These are phyloP conservation scores for Syzygium aqueum DNA, from an alignment of 345 rosid genomes.

Conservation along the genomic window DNA sequence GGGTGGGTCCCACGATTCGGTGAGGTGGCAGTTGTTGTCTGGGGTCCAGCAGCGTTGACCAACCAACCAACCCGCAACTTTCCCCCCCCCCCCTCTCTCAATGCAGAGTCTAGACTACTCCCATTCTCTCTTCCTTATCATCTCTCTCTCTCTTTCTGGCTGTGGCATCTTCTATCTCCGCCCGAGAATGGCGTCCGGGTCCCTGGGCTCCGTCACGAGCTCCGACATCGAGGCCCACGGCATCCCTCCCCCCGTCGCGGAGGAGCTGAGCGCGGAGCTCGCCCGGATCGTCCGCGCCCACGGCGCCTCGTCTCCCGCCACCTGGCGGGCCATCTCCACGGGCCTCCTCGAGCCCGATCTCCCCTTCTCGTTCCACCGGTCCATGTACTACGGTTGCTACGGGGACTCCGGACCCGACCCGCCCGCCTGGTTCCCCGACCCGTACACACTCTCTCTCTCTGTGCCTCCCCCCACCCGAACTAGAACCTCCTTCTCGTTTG, in stretches of 20 bases:
- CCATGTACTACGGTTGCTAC: conserved; percentile 83
- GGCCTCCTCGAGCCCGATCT: conserved; percentile 53
- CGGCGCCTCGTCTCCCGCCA: conserved; percentile 35
- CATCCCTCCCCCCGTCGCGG: conserved; percentile 22
- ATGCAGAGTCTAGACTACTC: too few relatives aligned
- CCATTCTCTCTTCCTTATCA: neutral
- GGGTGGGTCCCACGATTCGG: too few relatives aligned
- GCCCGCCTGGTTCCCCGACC: conserved; percentile 87
- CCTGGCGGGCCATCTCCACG: conserved; percentile 50
- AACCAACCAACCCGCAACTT: too few relatives aligned
- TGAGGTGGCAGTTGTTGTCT: too few relatives aligned
- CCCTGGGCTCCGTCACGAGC: conserved; percentile 37
- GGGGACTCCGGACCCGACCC: conserved; percentile 76
- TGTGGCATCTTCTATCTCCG: neutral
- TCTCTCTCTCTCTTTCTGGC: neutral
- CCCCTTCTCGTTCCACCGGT: conserved; percentile 82
- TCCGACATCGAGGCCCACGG: conserved; percentile 63
- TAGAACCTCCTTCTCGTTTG: neutral
- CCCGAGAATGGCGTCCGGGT: conserved; percentile 29
- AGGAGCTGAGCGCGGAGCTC: conserved; percentile 32
- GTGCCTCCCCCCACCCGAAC: neutral
- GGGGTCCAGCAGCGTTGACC: too few relatives aligned
- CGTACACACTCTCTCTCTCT: conserved; percentile 20
- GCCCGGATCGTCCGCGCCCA: conserved; percentile 17
- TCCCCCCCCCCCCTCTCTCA: too few relatives aligned